phyloP scores from a whole-genome alignment of 805 yeast genomes.

The Myxozyma lipomycoides region DNA sequence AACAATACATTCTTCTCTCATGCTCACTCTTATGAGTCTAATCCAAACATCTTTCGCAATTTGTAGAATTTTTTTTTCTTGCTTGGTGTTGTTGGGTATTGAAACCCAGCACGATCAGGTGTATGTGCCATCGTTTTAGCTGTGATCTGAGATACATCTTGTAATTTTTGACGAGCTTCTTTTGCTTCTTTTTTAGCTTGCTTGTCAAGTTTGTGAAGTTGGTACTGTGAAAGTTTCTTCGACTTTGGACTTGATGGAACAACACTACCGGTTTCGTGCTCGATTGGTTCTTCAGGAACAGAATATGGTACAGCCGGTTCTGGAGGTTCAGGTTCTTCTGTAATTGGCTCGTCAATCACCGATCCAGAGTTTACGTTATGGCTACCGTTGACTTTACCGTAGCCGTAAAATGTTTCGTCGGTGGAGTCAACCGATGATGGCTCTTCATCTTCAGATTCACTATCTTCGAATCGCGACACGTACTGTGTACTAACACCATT shows the following conservation, averaged over 20 bases:
- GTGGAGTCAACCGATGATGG: not conserved
- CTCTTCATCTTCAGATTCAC: not conserved
- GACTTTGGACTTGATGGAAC: conserved; percentile 7
- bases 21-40: conserved; percentile 8
- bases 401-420: not conserved
- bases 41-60: conserved; percentile 12
- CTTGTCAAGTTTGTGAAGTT: conserved; percentile 11
- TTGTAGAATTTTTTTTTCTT: conserved; percentile 21
- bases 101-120: conserved; percentile 30
- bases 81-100: not conserved
- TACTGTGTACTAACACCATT: not conserved
- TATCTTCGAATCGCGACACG: not conserved
- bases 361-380: conserved; percentile 2
- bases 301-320: conserved; percentile 1
- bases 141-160: conserved; percentile 76
- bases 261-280: not conserved
- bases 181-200: conserved; percentile 13
- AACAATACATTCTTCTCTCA: too few relatives aligned
- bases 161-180: conserved; percentile 77
- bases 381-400: conserved; percentile 2
- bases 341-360: not conserved
- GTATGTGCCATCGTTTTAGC: conserved; percentile 65
- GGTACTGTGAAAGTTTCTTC: conserved; percentile 20
- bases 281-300: not conserved
- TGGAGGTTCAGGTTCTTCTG: not conserved